Conservation (phyloP, 768 basidiomycete species). For the Boletus huronensis region DNA sequence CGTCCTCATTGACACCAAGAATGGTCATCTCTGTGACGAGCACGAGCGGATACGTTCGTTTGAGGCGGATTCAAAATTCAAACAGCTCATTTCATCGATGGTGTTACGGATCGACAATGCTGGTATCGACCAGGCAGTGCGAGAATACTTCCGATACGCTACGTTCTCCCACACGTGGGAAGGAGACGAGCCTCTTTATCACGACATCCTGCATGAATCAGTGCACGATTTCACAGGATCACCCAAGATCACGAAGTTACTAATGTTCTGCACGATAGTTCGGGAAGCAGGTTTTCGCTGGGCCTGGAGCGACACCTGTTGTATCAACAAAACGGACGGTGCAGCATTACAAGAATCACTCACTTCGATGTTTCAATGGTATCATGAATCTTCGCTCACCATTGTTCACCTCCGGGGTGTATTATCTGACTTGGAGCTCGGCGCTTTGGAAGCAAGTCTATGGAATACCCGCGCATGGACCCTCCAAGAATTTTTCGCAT, state of each 20-base stretch:
- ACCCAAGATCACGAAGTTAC: constrained; percentile 10
- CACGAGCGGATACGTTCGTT: constrained; percentile 3
- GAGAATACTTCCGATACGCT: constrained; percentile 16
- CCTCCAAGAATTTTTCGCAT: constrained; percentile 24
- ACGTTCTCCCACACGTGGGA: constrained; percentile 27
- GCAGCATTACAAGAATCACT: constrained; percentile 21
- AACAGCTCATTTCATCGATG: constrained; percentile 17
- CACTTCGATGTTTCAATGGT: constrained; percentile 29
- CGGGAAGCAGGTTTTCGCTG: constrained; percentile 16
- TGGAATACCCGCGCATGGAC: constrained; percentile 29
- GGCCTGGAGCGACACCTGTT: constrained; percentile 27
- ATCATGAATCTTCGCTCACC: constrained; percentile 23
- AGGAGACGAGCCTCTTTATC: constrained; percentile 14
- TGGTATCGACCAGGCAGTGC: constrained; percentile 1
- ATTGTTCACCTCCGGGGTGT: constrained; percentile 22
- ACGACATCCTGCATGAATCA: constrained; percentile 9
- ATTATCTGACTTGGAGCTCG: constrained; percentile 1
- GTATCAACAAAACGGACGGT: constrained; percentile 20
- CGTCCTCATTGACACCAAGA: constrained; percentile 12
- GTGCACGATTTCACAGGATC: constrained; percentile 8
- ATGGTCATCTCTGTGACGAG: constrained; percentile 15
- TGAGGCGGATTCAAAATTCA: constrained; percentile 9
- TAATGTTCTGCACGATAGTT: constrained; percentile 16
- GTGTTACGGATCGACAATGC: background rate
- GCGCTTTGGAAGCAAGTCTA: constrained; percentile 7